Percentiles rank a stretch among this genome's conserved stretches.
Evolutionary conservation across 257 asterid species (phyloP).

Genomic region (Plantago elongata): DNA sequence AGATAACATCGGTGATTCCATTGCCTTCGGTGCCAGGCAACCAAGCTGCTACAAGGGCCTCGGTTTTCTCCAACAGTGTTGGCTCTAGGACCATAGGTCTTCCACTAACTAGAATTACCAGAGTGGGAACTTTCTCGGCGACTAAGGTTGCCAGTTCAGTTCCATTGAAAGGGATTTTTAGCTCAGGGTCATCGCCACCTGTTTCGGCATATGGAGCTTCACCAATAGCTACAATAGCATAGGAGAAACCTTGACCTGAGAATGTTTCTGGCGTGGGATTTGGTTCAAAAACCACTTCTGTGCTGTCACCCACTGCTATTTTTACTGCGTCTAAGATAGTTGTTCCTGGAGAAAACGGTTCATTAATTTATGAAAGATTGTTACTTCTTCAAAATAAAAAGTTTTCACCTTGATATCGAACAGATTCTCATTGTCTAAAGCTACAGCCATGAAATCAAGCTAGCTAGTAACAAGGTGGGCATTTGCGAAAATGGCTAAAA

Average conservation of each 20-base stretch:
- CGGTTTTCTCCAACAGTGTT: slow-evolving; percentile 46
- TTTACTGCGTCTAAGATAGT: slow-evolving; percentile 75
- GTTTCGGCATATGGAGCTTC: slow-evolving; percentile 80
- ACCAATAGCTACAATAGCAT: slow-evolving; percentile 70
- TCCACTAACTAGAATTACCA: slow-evolving; percentile 65
- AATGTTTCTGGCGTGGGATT: slow-evolving; percentile 56
- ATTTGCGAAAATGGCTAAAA: too few species aligned
- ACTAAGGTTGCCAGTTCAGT: slow-evolving; percentile 48
- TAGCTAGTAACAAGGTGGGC: too few species aligned
- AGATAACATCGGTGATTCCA: slow-evolving; percentile 73
- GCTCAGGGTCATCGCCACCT: slow-evolving; percentile 64
- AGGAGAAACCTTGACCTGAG: slow-evolving; percentile 48
- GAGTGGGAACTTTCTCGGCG: slow-evolving; percentile 66
- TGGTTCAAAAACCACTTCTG: slow-evolving; percentile 60
- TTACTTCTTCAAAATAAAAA: too few species aligned
- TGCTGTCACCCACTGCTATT: slow-evolving; percentile 45
- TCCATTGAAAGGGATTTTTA: slow-evolving; percentile 58
- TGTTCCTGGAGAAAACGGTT: slow-evolving; percentile 42
- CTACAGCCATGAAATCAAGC: too few species aligned
- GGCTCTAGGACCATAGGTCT: slow-evolving; percentile 74
- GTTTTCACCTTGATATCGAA: too few species aligned
- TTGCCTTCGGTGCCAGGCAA: slow-evolving; percentile 80
- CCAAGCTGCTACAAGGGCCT: slow-evolving; percentile 73
- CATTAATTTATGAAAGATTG: background rate
- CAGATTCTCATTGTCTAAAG: too few species aligned